These are phyloP conservation scores for Nakazawaea sp. DNA, from an alignment of 805 yeast genomes.

Conservation along the genomic window DNA sequence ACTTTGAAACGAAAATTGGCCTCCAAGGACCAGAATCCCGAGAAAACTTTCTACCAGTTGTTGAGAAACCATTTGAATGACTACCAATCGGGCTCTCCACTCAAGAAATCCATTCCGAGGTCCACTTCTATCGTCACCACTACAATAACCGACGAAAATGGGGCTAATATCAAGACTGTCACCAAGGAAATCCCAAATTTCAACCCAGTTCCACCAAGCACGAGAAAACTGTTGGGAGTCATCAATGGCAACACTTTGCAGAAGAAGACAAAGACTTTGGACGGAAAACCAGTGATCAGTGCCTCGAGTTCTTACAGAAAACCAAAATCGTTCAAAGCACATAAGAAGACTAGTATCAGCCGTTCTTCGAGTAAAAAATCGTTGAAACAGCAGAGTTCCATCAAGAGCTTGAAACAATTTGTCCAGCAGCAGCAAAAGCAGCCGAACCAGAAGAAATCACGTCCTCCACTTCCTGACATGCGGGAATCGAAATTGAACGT, in stretches of 20 bases:
- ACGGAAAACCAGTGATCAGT: slow-evolving; percentile 30
- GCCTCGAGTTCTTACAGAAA: slow-evolving; percentile 43
- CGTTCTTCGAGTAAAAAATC: slow-evolving; percentile 10
- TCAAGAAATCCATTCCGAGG: slow-evolving; percentile 13
- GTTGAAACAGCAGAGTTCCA: neutral
- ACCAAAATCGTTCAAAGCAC: slow-evolving; percentile 35
- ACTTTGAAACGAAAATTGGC: slow-evolving; percentile 46
- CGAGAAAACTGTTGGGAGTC: slow-evolving; percentile 7
- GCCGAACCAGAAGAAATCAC: neutral
- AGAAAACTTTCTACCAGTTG: slow-evolving; percentile 74
- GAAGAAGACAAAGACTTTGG: slow-evolving; percentile 17
- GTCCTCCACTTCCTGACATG: slow-evolving; percentile 5
- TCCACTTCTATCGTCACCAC: slow-evolving; percentile 25
- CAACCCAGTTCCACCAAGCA: neutral
- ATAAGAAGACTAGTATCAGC: slow-evolving; percentile 11
- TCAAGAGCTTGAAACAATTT: neutral
- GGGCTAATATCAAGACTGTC: slow-evolving; percentile 20
- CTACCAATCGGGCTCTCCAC: slow-evolving; percentile 29
- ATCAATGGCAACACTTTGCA: slow-evolving; percentile 15
- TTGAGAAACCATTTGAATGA: slow-evolving; percentile 69
- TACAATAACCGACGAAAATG: slow-evolving; percentile 26
- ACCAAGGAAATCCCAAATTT: slow-evolving; percentile 22
- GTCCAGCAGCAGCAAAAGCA: neutral
- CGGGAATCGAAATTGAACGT: slow-evolving; percentile 9
- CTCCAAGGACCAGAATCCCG: slow-evolving; percentile 56